Evolutionary conservation across 306 rosid genomes (phyloP), one percentile per base, ranked within the genome.

Genomic region (Acacia melanoxylon): DNA sequence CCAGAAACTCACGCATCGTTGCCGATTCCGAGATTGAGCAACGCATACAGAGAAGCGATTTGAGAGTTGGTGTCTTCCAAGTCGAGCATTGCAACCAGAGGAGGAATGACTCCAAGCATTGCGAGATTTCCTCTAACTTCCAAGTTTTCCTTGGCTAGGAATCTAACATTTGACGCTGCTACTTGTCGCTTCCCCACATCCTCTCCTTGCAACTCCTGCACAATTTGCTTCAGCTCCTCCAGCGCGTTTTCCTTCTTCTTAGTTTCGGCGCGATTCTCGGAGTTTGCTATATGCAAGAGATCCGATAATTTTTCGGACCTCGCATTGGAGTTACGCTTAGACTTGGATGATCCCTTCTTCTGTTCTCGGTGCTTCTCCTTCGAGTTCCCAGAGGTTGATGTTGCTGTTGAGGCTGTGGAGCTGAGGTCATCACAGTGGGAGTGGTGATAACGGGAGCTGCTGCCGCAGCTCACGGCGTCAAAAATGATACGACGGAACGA

Each of bases 11-110:
- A 96, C 99, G 84, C 85, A 76, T 96, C 97, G 77, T 96, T 96
- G 85, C 97, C 97, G 86, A 96, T 92, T 68, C 91, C 99, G 40
- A 96, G 94, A 80, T 93, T 96, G 87, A 96, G 99, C 72, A 96
- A 72, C 10, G 98, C 97, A 42, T 96, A 96, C 70, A 96, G 98
- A 19, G 99, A 83, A 56, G 94, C 91, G 85, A 93, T 87, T 88
- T 87, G 97, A 72, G 97, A 84, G 37, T 82, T 86, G 37, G 83
- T 61, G 75, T 93, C 88, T 37, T 79, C 88, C 24, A 74, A 75
- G 74, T 93, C 96, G 61, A 96, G 91, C 98, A 96, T 90, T 89
- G 88, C 90, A 67, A 91, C 97, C 0, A 96, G 89, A 27, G 97
- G 97, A 54, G 98, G 97, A 73, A 96, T 96, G 17, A 84, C 98